Percentiles rank a stretch among this genome's conserved stretches.
Conservation (phyloP, 257 asterid genomes). For the Agastache rugosa region DNA sequence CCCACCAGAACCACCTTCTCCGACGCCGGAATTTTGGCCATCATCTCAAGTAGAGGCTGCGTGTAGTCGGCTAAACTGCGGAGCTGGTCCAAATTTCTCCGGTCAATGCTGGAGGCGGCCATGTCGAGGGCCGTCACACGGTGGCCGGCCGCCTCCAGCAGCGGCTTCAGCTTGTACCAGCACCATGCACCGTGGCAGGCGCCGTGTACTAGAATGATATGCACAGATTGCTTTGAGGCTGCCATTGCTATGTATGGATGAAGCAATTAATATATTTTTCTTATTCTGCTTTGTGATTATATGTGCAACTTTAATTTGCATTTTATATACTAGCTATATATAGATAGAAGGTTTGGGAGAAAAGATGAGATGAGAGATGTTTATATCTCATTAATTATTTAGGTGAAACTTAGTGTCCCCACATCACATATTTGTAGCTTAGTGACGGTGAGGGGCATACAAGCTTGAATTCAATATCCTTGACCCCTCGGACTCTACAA, state of each 20-base stretch:
- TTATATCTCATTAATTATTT: no score
- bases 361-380: no score
- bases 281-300: background rate
- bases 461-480: no score
- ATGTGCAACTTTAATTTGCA: background rate
- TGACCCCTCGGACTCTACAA: no score
- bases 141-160: constrained; percentile 69
- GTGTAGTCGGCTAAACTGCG: constrained; percentile 49
- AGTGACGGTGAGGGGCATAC: no score
- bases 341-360: no score
- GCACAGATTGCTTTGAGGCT: constrained; percentile 33
- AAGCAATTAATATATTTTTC: no score
- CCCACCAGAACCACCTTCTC: constrained; percentile 66
- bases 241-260: constrained; percentile 27
- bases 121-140: constrained; percentile 60
- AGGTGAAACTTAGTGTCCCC: no score
- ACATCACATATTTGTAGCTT: no score
- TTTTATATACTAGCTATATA: no score
- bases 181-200: constrained; percentile 77
- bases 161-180: constrained; percentile 67
- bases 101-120: constrained; percentile 60
- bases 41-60: constrained; percentile 48
- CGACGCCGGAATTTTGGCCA: constrained; percentile 43
- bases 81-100: constrained; percentile 41
- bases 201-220: constrained; percentile 68